Base-by-base conservation (phyloP, 768 basidiomycete genomes). In the Leucogyrophana mollusca region DNA sequence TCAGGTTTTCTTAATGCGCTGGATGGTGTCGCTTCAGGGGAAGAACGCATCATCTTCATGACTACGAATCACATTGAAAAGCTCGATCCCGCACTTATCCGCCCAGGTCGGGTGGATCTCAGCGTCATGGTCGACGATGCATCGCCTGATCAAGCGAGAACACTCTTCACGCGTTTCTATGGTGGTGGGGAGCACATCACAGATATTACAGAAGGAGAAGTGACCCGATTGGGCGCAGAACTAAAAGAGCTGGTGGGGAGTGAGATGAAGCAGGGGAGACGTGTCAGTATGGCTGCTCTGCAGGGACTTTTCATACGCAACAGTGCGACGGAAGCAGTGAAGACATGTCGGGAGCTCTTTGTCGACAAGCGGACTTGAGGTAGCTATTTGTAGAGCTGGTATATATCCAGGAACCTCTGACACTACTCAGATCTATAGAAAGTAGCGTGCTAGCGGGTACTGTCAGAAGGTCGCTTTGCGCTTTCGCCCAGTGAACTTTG, bases 1-100 rank as follows among this genome's bases (percentile, higher is more conserved):
- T 97, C 95, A 7, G 96, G 96, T 21, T 90, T 98, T 61, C 72
- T 99, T 34, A 99, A 99, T 57, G 94, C 94, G 11, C 74, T 99
- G 3, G 96, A 99, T 60, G 96, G 96, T 14, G 95, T 99, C 22
- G 95, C 93, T 4, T 96, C 95, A 9, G 92, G 94, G 34, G 94
- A 97, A 69, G 94, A 96, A 58, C 85, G 96, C n/a, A 86, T 99
- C 61, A 82, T 99, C 27, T 99, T 99, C 70, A 90, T 99, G 85
- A 99, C 96, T 0, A 98, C 96, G n/a, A 99, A 99, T 65, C 96
- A 98, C 57, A 63, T 90, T 44, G 83, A 89, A 49, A 78, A 76
- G 51, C 80, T 99, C 27, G 96, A 99, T 67, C 87, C 92, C 5
- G 96, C 95, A 0, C 80, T 99, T 37, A 91, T 98, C 59, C 84